phyloP scores from a whole-genome alignment of 2,329 filamentous ascomycete genomes.

The Chaetomium olivaceum region DNA sequence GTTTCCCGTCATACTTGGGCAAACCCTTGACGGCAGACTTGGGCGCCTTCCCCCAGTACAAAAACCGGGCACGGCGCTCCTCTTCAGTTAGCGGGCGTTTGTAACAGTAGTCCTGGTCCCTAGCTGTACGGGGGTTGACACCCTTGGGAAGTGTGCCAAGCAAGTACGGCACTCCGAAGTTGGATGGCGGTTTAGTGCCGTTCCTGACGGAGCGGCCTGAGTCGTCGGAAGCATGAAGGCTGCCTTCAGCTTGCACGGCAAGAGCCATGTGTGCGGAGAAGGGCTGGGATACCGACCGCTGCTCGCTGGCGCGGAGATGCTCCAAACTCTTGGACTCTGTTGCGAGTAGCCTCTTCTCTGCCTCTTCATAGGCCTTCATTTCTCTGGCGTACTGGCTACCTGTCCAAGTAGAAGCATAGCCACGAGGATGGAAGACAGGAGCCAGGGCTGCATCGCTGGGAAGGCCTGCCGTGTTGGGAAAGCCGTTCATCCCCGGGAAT shows the following conservation, averaged over 20 bases:
- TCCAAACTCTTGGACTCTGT: slow-evolving; percentile 6
- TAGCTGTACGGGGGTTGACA: slow-evolving; percentile 44
- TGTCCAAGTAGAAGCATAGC: slow-evolving; percentile 25
- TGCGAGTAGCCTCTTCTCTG: slow-evolving; percentile 20
- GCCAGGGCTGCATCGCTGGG: slow-evolving; percentile 51
- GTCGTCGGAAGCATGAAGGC: background rate
- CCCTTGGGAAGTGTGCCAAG: slow-evolving; percentile 53
- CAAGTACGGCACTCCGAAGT: slow-evolving; percentile 51
- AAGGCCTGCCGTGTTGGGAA: slow-evolving; percentile 41
- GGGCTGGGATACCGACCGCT: slow-evolving; percentile 18
- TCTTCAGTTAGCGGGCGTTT: slow-evolving; percentile 58
- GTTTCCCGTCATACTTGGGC: slow-evolving; percentile 65
- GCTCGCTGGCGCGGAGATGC: slow-evolving; percentile 1
- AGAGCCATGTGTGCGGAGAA: slow-evolving; percentile 8
- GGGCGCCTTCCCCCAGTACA: slow-evolving; percentile 62
- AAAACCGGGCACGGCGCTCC: slow-evolving; percentile 58
- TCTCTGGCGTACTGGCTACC: slow-evolving; percentile 25
- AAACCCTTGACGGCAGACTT: slow-evolving; percentile 52
- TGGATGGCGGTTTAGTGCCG: slow-evolving; percentile 9
- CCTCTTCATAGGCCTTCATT: slow-evolving; percentile 25
- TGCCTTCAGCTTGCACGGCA: background rate
- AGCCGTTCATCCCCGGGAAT: slow-evolving; percentile 29
- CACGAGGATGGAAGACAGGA: slow-evolving; percentile 51
- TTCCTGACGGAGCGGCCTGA: slow-evolving; percentile 1
- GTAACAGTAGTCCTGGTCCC: slow-evolving; percentile 55